These are phyloP conservation scores for Microcyclospora pomicola DNA, from an alignment of 2,329 filamentous ascomycete genomes.

Conservation along the genomic window DNA sequence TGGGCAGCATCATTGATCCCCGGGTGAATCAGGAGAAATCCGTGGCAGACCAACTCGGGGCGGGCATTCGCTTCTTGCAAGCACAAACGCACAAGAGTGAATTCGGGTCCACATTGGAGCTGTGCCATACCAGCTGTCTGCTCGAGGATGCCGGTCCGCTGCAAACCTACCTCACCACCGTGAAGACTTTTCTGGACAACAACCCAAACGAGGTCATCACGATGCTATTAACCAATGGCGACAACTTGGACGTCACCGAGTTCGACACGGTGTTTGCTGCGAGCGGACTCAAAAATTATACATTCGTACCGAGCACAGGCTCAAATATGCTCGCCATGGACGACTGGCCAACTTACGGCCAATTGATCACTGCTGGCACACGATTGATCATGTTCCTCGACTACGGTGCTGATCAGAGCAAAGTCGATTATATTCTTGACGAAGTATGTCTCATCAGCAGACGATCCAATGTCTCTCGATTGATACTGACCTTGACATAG, in stretches of 20 bases:
- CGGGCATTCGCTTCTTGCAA: slow-evolving; percentile 51
- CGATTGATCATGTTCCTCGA: slow-evolving; percentile 70
- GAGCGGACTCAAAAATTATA: slow-evolving; percentile 35
- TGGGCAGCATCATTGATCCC: slow-evolving; percentile 40
- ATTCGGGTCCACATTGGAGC: slow-evolving; percentile 36
- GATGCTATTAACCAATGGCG: slow-evolving; percentile 66
- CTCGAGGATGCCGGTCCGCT: slow-evolving; percentile 41
- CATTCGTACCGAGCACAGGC: slow-evolving; percentile 24
- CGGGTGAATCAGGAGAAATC: slow-evolving; percentile 39
- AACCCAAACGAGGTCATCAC: slow-evolving; percentile 77
- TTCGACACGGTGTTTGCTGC: slow-evolving; percentile 37
- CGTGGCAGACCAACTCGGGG: slow-evolving; percentile 43
- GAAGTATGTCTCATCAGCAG: slow-evolving; percentile 42
- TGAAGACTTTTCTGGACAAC: slow-evolving; percentile 47
- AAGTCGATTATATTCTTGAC: slow-evolving; percentile 70
- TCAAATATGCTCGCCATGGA: slow-evolving; percentile 25
- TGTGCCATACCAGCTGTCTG: slow-evolving; percentile 52
- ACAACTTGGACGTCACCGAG: slow-evolving; percentile 36
- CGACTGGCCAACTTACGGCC: slow-evolving; percentile 73
- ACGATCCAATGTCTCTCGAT: background rate
- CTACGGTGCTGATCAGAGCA: slow-evolving; percentile 63
- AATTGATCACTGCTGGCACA: slow-evolving; percentile 53
- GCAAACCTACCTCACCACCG: slow-evolving; percentile 38
- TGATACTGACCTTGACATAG: background rate
- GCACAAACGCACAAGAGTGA: slow-evolving; percentile 45